phyloP scores from a whole-genome alignment of 768 basidiomycete genomes.

The Jaapia argillacea region DNA sequence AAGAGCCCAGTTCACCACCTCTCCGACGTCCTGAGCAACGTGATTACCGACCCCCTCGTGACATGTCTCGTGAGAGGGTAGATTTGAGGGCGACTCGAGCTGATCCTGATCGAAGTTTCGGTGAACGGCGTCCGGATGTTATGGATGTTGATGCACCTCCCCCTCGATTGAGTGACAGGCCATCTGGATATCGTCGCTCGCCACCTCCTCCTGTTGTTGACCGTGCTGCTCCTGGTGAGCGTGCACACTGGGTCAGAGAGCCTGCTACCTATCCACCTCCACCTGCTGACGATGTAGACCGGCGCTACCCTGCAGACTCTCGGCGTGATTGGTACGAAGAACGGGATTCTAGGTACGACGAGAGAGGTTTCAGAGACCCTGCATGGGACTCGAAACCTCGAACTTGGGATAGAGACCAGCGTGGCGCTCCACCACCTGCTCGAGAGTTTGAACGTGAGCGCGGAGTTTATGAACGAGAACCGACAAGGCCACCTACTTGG shows the following conservation, averaged over 20 bases:
- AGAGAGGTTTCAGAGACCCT: not conserved
- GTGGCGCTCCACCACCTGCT: conserved; percentile 3
- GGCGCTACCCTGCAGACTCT: not conserved
- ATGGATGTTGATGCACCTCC: conserved; percentile 14
- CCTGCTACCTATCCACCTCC: not conserved
- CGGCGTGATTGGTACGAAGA: not conserved
- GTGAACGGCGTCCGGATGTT: conserved; percentile 12
- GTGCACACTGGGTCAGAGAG: not conserved
- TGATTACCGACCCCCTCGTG: not conserved
- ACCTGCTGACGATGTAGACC: not conserved
- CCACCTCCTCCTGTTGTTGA: conserved; percentile 1
- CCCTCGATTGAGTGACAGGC: too few relatives aligned
- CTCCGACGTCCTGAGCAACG: not conserved
- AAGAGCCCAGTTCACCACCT: not conserved
- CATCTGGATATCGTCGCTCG: conserved; percentile 1
- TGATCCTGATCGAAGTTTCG: conserved; percentile 12
- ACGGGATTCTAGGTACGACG: not conserved
- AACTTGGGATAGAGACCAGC: not conserved
- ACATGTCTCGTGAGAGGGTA: not conserved
- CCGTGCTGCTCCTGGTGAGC: not conserved
- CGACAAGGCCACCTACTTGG: conserved; percentile 10
- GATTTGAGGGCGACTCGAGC: conserved; percentile 5
- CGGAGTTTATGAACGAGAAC: conserved; percentile 12
- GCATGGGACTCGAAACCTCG: not conserved
- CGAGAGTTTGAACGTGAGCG: conserved; percentile 7